phyloP scores from a whole-genome alignment of 202 grass and related monocot genomes.

The Setaria italica region DNA sequence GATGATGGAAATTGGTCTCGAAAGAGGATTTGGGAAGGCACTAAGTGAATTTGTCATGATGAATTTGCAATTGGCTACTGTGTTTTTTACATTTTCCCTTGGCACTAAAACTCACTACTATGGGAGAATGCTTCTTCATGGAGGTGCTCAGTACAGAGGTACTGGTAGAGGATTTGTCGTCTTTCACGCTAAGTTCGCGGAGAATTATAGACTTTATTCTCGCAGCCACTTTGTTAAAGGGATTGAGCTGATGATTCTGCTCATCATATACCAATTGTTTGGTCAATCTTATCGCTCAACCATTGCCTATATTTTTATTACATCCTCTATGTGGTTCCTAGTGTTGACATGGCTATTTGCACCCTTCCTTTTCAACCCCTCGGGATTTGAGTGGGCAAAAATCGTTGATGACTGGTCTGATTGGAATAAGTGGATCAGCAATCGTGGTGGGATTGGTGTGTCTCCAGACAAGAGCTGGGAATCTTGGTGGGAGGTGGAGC shows the following conservation, averaged over 20 bases:
- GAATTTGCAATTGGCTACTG: conserved; percentile 81
- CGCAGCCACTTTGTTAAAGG: conserved; percentile 97
- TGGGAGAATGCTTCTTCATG: conserved; percentile 92
- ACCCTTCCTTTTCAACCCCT: conserved; percentile 93
- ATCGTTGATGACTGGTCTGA: conserved; percentile 94
- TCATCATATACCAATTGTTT: conserved; percentile 85
- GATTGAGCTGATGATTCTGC: conserved; percentile 88
- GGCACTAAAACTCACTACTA: conserved; percentile 94
- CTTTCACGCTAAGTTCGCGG: conserved; percentile 98
- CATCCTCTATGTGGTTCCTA: conserved; percentile 83
- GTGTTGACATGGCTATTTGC: conserved; percentile 94
- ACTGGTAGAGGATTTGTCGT: conserved; percentile 94
- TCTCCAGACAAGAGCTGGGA: conserved; percentile 94
- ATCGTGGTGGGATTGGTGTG: conserved; percentile 92
- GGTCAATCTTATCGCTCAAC: conserved; percentile 76
- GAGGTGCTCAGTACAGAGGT: conserved; percentile 87
- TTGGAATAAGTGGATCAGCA: conserved; percentile 96
- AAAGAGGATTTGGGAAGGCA: conserved; percentile 88
- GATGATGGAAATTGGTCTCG: conserved; percentile 99
- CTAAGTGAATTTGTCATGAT: conserved; percentile 92
- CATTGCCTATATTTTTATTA: conserved; percentile 77
- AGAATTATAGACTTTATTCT: conserved; percentile 95
- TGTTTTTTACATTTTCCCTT: conserved; percentile 99
- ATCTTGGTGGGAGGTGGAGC: conserved; percentile 95
- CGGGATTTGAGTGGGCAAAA: conserved; percentile 97